Evolutionary conservation across 192 early-diverging fungal genomes (phyloP), one percentile per base, ranked within the genome.

Genomic region (Backusella tuberculispora): DNA sequence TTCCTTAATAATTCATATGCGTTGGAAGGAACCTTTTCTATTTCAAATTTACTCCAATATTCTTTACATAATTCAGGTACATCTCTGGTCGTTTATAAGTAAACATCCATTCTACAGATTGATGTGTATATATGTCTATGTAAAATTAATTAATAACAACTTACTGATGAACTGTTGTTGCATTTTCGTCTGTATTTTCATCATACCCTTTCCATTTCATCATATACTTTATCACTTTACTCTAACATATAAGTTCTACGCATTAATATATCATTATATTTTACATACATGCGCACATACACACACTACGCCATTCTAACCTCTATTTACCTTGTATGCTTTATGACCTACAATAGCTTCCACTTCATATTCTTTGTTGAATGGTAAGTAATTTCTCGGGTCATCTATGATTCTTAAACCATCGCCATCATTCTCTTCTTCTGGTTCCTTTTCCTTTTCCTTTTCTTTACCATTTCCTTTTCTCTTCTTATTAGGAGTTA

Each of bases 191-290:
- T 0, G 72, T 73, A n/a, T 73, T 73, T 6, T 41, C 17, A 43
- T 8, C n/a, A 44, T 64, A 73, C 3, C 72, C 72, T 8, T 19
- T 12, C 72, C 72, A 73, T 65, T 65, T 64, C 9, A 73, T 73
- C 4, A 8, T 15, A 66, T 73, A 73, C 5, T 64, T 65, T 1
- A 65, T 44, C 0, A 73, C 72, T 29, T 43, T 73, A 13, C 43
- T n/a, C 72, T 73, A 37, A n/a, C n/a, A n/a, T n/a, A 24, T 60
- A 26, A 24, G 26, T 3, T 9, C 50, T 17, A 53, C 8, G 19
- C 21, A 21, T 53, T 19, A 53, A 47, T 47, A 53, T 13, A 47
- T 14, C 21, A 48, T 5, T 4, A 5, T 24, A 40, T 45, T 10
- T 68, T 40, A 26, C 8, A 29, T 65, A 13, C 17, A 45, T n/a